Percentiles rank a stretch among this genome's conserved stretches.
Evolutionary conservation across 2,329 filamentous ascomycete species (phyloP).

Genomic region (Clarireedia homoeocarpa): DNA sequence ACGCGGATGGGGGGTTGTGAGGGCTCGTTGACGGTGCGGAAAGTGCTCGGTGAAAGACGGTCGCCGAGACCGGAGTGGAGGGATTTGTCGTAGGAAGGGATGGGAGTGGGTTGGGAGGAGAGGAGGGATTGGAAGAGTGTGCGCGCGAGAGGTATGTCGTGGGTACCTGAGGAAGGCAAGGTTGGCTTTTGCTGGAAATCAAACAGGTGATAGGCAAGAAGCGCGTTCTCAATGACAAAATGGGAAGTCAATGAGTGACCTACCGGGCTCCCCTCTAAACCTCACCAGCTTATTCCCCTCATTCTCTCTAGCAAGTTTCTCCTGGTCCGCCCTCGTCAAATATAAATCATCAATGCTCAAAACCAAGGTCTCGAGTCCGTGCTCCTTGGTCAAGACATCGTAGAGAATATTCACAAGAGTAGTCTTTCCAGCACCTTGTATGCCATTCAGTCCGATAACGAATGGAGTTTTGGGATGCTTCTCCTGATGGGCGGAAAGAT

Average conservation of each 20-base stretch:
- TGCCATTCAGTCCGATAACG: conserved; percentile 81
- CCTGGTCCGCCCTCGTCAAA: conserved; percentile 50
- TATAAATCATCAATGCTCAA: conserved; percentile 66
- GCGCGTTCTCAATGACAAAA: not conserved
- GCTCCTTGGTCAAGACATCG: conserved; percentile 41
- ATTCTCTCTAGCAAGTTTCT: conserved; percentile 43
- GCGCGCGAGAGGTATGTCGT: conserved; percentile 51
- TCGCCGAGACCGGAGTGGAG: conserved; percentile 56
- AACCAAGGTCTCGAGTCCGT: conserved; percentile 47
- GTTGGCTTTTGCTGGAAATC: not conserved
- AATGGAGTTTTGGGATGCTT: conserved; percentile 45
- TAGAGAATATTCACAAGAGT: conserved; percentile 67
- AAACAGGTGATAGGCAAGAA: not conserved
- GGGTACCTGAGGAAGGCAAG: conserved; percentile 38
- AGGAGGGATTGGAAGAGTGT: conserved; percentile 46
- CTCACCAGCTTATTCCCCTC: conserved; percentile 53
- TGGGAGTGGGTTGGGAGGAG: conserved; percentile 37
- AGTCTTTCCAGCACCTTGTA: conserved; percentile 90
- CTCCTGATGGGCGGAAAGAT: conserved; percentile 42
- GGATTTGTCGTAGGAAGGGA: conserved; percentile 62
- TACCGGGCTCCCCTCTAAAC: conserved; percentile 57
- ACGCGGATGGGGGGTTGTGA: conserved; percentile 32
- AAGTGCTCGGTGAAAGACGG: conserved; percentile 42
- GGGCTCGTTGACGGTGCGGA: conserved; percentile 38
- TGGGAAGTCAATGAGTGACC: not conserved